These are phyloP conservation scores for Apiotrichum gracile DNA, from an alignment of 1,284 basidiomycete species.

Conservation along the genomic window DNA sequence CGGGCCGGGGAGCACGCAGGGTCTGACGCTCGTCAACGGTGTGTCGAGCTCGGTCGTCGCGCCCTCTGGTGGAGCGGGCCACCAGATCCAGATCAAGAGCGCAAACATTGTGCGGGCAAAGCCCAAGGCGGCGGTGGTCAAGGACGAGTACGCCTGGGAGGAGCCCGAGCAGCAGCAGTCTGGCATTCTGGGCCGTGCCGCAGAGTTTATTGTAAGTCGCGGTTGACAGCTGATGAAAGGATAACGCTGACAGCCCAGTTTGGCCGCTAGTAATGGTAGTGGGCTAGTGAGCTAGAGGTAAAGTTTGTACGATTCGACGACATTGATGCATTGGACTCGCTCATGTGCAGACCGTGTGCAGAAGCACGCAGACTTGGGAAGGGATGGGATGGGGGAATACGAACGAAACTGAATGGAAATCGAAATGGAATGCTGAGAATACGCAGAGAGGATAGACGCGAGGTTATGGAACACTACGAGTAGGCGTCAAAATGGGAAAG, in stretches of 20 bases:
- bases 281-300: no score
- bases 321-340: conserved; percentile 12
- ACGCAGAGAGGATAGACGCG: not conserved
- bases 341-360: conserved; percentile 2
- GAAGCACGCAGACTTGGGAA: not conserved
- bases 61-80: conserved; percentile 15
- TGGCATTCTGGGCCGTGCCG: conserved; percentile 17
- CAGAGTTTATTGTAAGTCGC: conserved; percentile 20
- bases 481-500: not conserved
- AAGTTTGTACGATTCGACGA: conserved; percentile 12
- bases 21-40: conserved; percentile 21
- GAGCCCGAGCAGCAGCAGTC: conserved; percentile 28
- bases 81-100: conserved; percentile 23
- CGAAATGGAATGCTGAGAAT: not conserved
- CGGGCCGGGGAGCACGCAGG: conserved; percentile 20
- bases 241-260: conserved; percentile 15
- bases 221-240: no score
- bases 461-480: not conserved
- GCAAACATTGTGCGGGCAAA: conserved; percentile 22
- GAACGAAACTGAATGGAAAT: not conserved
- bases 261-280: no score
- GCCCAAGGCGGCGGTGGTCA: conserved; percentile 11
- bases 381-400: not conserved
- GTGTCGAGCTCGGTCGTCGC: not conserved
- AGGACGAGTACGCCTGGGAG: conserved; percentile 34